phyloP scores from a whole-genome alignment of 108 stramenopile species.

The Skeletonema menzelii region DNA sequence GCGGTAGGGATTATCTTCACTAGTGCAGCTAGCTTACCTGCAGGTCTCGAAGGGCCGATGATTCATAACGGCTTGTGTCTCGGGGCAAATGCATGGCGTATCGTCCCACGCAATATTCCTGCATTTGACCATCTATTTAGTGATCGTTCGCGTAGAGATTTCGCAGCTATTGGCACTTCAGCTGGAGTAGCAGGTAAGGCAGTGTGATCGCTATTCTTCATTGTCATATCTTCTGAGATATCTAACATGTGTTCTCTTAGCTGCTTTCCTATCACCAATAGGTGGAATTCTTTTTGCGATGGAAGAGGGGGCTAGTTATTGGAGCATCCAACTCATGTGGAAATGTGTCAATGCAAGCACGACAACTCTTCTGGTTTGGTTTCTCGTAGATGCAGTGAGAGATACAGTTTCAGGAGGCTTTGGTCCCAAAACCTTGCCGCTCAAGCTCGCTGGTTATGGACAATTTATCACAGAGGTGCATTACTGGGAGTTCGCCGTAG shows the following conservation, averaged over 20 bases:
- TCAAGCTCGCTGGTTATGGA: slow-evolving; percentile 23
- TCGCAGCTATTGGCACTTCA: slow-evolving; percentile 83
- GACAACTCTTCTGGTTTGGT: slow-evolving; percentile 48
- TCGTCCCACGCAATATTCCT: not conserved
- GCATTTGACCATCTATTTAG: slow-evolving; percentile 42
- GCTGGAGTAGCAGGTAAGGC: slow-evolving; percentile 70
- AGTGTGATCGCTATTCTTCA: not conserved
- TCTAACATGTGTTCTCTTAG: slow-evolving; percentile 3
- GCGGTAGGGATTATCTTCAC: slow-evolving; percentile 63
- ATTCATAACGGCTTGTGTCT: slow-evolving; percentile 62
- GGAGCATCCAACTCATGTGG: slow-evolving; percentile 83
- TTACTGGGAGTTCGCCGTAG: slow-evolving; percentile 69
- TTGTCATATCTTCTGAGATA: not conserved
- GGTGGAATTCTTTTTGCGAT: slow-evolving; percentile 87
- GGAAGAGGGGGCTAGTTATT: slow-evolving; percentile 85
- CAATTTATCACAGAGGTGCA: not conserved
- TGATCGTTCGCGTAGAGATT: slow-evolving; percentile 71
- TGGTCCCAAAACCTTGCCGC: slow-evolving; percentile 53
- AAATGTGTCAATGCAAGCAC: slow-evolving; percentile 81
- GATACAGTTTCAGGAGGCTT: too few relatives aligned
- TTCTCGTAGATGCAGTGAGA: slow-evolving; percentile 38
- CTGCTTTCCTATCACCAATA: slow-evolving; percentile 89
- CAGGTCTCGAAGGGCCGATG: slow-evolving; percentile 87
- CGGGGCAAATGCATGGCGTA: slow-evolving; percentile 23
- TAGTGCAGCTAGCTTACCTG: slow-evolving; percentile 60